phyloP scores from a whole-genome alignment of 83 land plant species.

The Larix sibirica region DNA sequence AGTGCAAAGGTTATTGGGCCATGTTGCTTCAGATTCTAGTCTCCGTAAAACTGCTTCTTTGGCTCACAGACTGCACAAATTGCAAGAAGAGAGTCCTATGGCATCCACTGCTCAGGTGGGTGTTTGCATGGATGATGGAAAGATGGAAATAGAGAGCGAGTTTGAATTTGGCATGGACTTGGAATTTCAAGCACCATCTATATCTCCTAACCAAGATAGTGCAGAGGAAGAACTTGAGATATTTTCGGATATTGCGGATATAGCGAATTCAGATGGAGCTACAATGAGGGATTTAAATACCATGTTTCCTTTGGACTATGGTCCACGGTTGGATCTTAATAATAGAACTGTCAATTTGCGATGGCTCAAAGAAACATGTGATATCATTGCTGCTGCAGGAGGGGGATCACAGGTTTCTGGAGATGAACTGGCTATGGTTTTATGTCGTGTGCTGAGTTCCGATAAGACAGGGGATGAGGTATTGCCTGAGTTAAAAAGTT shows the following conservation, averaged over 20 bases:
- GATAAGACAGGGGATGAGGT: conserved; percentile 97
- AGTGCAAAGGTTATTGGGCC: conserved; percentile 41
- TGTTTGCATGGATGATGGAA: background rate
- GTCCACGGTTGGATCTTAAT: conserved; percentile 15
- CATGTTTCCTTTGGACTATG: background rate
- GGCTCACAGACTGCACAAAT: conserved; percentile 32
- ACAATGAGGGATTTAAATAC: background rate
- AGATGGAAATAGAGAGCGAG: conserved; percentile 4
- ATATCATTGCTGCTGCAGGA: conserved; percentile 31
- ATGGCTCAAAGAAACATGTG: conserved; percentile 83
- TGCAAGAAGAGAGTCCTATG: conserved; percentile 14
- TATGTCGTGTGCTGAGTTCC: conserved; percentile 78
- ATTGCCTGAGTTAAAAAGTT: background rate
- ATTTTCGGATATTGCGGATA: conserved; percentile 2
- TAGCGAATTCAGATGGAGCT: background rate
- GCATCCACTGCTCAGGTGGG: conserved; percentile 1
- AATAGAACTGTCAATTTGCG: conserved; percentile 44
- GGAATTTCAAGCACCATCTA: conserved; percentile 54
- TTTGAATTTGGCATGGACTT: conserved; percentile 80
- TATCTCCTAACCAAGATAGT: conserved; percentile 19
- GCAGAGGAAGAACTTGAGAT: conserved; percentile 13
- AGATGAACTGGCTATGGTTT: conserved; percentile 89
- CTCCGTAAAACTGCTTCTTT: conserved; percentile 40
- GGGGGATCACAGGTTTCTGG: conserved; percentile 74
- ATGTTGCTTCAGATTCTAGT: conserved; percentile 34